These are phyloP conservation scores for Backusella australiensis DNA, from an alignment of 192 early-diverging fungal species.

Conservation along the genomic window DNA sequence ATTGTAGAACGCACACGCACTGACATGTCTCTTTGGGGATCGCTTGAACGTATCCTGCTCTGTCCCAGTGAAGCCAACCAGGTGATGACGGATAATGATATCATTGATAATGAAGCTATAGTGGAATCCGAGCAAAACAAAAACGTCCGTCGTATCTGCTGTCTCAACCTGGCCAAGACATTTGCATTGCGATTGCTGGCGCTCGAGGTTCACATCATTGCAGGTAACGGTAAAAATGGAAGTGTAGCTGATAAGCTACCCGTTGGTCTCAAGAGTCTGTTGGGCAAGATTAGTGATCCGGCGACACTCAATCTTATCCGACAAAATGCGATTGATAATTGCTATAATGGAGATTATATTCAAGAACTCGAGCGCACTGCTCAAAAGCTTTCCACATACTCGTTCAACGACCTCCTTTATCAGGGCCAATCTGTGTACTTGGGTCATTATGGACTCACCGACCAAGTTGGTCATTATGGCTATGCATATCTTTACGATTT, in stretches of 20 bases:
- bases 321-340: not conserved
- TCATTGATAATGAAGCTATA: not conserved
- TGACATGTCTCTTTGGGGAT: slow-evolving; percentile 45
- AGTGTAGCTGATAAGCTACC: slow-evolving; percentile 12
- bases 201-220: slow-evolving; percentile 27
- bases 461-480: slow-evolving; percentile 34
- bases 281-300: slow-evolving; percentile 27
- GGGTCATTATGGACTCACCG: slow-evolving; percentile 17
- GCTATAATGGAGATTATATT: not conserved
- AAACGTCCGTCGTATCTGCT: slow-evolving; percentile 20
- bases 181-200: slow-evolving; percentile 22
- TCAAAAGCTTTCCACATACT: not conserved
- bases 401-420: not conserved
- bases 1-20: slow-evolving; percentile 39
- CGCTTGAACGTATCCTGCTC: slow-evolving; percentile 35
- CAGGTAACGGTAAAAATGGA: not conserved
- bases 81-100: too few species aligned
- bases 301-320: slow-evolving; percentile 12
- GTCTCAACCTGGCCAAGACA: slow-evolving; percentile 19
- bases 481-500: slow-evolving; percentile 35
- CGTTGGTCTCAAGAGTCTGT: slow-evolving; percentile 24
- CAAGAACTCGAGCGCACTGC: not conserved
- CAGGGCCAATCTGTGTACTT: not conserved
- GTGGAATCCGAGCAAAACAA: not conserved
- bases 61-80: not conserved